Base-by-base conservation (phyloP, 768 basidiomycete genomes). In the Psilocybe tampanensis region DNA sequence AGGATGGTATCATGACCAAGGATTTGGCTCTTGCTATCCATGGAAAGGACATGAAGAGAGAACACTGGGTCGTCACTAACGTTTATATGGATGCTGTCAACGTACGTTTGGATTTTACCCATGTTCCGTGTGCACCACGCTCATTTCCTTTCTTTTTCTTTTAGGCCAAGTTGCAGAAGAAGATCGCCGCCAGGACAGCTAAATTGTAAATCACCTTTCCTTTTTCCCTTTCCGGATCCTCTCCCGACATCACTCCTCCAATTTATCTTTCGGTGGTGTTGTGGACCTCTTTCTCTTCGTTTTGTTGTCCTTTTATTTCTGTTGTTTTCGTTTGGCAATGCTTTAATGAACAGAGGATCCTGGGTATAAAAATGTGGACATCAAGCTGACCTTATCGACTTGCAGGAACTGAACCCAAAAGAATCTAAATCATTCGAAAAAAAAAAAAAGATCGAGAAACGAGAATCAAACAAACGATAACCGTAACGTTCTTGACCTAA, bases 1-100 rank as follows among this genome's bases (percentile, higher is more conserved):
- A 80, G 64, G 95, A 98, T 66, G 88, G 89, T 0, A 68, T 98
- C 52, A 98, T 98, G 95, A 97, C 95, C 56, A 97, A 98, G 83
- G 96, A 98, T 75, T 77, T 98, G 47, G 96, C 96, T 26, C 79
- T 98, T 21, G 88, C 94, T 1, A 97, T 98, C 68, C 89, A 98
- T 66, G 95, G 95, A 34, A 90, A 90, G 80, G 71, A 84, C 61
- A 86, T 96, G 92, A 86, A 88, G 79, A 81, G 95, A 65, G 94
- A 95, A 65, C 91, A 98, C 74, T 98, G 95, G 93, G 96, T 97
- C n/a, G 75, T 94, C 22, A 98, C 95, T 3, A 86, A 93, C 71
- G 90, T 82, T 44, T 97, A 96, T 69, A 89, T 97, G 92, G 92
- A 95, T 73, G 84, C 88, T 48, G 94, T 96, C 47, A 92, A 94